phyloP scores from a whole-genome alignment of 768 basidiomycete species.

The Holtermanniella nyarrowii region DNA sequence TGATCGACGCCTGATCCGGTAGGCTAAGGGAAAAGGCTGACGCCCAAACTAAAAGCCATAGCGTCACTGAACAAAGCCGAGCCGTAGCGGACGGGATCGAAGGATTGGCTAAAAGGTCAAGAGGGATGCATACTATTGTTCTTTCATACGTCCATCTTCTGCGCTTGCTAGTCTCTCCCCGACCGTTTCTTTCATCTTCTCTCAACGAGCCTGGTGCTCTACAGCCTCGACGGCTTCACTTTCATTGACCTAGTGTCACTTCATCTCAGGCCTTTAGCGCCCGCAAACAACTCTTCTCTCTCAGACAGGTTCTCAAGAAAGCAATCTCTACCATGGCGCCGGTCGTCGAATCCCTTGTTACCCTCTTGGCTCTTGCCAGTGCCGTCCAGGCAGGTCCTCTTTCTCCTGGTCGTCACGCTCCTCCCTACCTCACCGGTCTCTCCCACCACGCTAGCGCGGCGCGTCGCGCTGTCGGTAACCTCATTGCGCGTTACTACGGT shows the following conservation, averaged over 20 bases:
- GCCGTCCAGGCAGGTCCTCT: conserved; percentile 25
- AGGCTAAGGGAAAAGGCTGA: neutral
- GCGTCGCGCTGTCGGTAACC: conserved; percentile 10
- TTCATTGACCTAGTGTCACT: conserved; percentile 12
- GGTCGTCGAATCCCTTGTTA: conserved; percentile 24
- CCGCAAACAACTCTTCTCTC: neutral
- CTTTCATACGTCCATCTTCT: conserved; percentile 4
- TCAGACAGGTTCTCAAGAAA: neutral
- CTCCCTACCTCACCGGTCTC: conserved; percentile 21
- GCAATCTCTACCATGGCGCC: conserved; percentile 26
- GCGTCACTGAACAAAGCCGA: neutral
- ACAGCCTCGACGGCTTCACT: conserved; percentile 33
- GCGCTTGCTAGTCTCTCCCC: neutral
- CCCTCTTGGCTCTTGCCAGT: conserved; percentile 17
- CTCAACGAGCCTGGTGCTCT: conserved; percentile 32
- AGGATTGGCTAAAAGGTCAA: neutral
- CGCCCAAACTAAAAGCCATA: neutral
- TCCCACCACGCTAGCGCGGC: conserved; percentile 8
- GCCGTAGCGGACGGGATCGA: neutral
- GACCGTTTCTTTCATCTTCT: conserved; percentile 6
- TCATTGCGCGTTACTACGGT: conserved; percentile 25
- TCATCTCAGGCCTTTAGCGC: neutral
- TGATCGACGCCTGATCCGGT: neutral
- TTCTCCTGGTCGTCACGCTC: conserved; percentile 34
- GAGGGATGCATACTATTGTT: neutral